A percentile compares a stretch with the other conserved stretches of the same genome.
Conservation (phyloP, 2,329 filamentous ascomycete species). For the Stromatinia cepivora region DNA sequence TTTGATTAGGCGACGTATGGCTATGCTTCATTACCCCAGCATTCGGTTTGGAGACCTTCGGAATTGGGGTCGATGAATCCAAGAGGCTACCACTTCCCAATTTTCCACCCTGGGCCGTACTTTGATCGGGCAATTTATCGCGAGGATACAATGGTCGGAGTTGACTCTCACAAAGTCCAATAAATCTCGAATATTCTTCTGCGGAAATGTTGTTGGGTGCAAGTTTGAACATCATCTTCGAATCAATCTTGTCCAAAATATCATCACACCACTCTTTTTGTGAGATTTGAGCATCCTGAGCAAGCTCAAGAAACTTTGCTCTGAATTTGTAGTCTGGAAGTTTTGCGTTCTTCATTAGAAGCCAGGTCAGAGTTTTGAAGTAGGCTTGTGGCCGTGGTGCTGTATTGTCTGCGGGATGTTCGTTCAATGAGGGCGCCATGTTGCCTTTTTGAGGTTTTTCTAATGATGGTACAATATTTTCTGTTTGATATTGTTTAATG, state of each 20-base stretch:
- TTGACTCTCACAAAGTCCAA: neutral
- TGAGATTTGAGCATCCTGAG: neutral
- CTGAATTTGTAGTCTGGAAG: neutral
- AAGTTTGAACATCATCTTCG: neutral
- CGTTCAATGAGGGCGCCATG: neutral
- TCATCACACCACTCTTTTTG: neutral
- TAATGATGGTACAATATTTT: neutral
- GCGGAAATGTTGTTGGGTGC: neutral
- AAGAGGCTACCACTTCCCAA: neutral
- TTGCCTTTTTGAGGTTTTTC: neutral
- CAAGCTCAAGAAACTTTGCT: neutral
- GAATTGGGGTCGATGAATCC: neutral
- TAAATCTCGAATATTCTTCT: neutral
- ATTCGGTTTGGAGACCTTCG: neutral
- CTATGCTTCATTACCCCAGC: too few species aligned
- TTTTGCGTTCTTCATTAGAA: neutral
- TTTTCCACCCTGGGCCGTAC: neutral
- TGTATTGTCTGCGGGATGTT: neutral
- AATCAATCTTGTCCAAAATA: neutral
- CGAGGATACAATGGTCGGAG: neutral
- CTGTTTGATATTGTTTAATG: neutral
- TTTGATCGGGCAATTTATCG: neutral
- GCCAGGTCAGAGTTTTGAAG: neutral
- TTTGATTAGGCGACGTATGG: too few species aligned
- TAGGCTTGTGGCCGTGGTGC: neutral